phyloP scores from a whole-genome alignment of 768 basidiomycete species.

The Lactarius pseudohatsudake region DNA sequence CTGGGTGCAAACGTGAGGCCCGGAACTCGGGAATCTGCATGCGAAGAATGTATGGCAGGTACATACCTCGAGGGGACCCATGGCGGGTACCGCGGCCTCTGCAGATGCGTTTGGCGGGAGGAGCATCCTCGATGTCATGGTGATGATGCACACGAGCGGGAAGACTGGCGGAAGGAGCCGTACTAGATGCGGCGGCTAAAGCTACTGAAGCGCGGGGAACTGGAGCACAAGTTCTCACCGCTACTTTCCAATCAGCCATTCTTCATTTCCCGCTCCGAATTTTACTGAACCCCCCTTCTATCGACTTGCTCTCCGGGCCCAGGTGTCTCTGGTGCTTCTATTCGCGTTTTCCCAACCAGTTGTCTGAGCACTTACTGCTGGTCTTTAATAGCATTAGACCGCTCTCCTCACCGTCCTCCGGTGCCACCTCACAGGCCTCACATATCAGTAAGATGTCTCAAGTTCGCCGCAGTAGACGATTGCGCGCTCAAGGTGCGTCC shows the following conservation, averaged over 20 bases:
- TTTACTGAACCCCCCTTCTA: not conserved
- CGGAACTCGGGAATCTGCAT: too few species aligned
- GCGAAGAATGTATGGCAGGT: too few species aligned
- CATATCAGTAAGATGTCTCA: not conserved
- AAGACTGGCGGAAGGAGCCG: too few species aligned
- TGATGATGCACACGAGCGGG: too few species aligned
- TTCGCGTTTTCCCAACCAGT: slow-evolving; percentile 43
- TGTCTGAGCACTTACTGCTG: slow-evolving; percentile 31
- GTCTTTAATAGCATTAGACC: not conserved
- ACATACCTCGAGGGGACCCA: too few species aligned
- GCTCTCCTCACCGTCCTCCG: not conserved
- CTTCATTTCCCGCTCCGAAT: slow-evolving; percentile 53
- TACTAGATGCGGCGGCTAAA: too few species aligned
- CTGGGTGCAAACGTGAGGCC: too few species aligned
- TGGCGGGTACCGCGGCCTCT: too few species aligned
- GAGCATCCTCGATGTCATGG: too few species aligned
- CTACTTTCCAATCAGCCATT: slow-evolving; percentile 58
- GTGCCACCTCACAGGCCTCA: not conserved
- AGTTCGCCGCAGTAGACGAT: not conserved
- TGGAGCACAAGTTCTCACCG: too few species aligned
- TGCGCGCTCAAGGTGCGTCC: not conserved
- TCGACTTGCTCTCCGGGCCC: not conserved
- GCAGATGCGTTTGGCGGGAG: too few species aligned
- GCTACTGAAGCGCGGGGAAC: too few species aligned
- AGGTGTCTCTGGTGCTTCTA: slow-evolving; percentile 24